Percentiles rank a stretch among this genome's conserved stretches.
These are phyloP conservation scores for Plenodomus lindquistii DNA, from an alignment of 2,329 filamentous ascomycete genomes.

Conservation along the genomic window DNA sequence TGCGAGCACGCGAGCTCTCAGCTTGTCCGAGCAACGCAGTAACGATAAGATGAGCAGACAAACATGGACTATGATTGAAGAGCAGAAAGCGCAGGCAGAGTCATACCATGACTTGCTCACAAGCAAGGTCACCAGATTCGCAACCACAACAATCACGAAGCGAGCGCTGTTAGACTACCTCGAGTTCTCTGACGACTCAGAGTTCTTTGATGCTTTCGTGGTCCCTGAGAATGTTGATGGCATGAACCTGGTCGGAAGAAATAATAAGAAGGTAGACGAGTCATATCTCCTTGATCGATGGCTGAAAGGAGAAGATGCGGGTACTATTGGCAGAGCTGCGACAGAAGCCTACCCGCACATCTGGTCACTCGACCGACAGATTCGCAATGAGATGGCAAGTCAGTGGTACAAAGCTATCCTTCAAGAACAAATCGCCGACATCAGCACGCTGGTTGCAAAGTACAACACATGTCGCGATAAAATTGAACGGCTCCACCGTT, in stretches of 20 bases:
- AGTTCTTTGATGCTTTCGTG: slow-evolving; percentile 62
- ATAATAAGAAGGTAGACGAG: slow-evolving; percentile 50
- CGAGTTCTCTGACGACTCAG: slow-evolving; percentile 58
- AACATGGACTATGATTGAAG: slow-evolving; percentile 51
- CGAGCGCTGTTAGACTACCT: slow-evolving; percentile 50
- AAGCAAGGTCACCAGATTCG: slow-evolving; percentile 15
- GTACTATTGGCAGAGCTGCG: slow-evolving; percentile 45
- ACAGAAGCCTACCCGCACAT: slow-evolving; percentile 40
- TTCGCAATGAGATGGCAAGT: slow-evolving; percentile 41
- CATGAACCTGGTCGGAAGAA: slow-evolving; percentile 52
- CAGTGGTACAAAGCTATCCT: slow-evolving; percentile 42
- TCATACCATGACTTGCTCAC: slow-evolving; percentile 29
- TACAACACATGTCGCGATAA: slow-evolving; percentile 51
- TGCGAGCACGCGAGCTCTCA: slow-evolving; percentile 52
- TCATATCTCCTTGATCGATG: slow-evolving; percentile 62
- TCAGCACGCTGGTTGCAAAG: slow-evolving; percentile 45
- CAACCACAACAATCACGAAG: slow-evolving; percentile 2
- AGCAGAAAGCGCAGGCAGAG: slow-evolving; percentile 44
- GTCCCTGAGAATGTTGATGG: slow-evolving; percentile 53
- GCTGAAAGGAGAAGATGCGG: slow-evolving; percentile 53
- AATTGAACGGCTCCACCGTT: slow-evolving; percentile 37
- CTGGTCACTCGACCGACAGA: slow-evolving; percentile 56
- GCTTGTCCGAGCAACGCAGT: slow-evolving; percentile 49
- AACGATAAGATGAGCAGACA: slow-evolving; percentile 36
- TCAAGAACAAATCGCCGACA: slow-evolving; percentile 54